These are phyloP conservation scores for Dactylella cylindrospora DNA, from an alignment of 2,329 filamentous ascomycete genomes.

Conservation along the genomic window DNA sequence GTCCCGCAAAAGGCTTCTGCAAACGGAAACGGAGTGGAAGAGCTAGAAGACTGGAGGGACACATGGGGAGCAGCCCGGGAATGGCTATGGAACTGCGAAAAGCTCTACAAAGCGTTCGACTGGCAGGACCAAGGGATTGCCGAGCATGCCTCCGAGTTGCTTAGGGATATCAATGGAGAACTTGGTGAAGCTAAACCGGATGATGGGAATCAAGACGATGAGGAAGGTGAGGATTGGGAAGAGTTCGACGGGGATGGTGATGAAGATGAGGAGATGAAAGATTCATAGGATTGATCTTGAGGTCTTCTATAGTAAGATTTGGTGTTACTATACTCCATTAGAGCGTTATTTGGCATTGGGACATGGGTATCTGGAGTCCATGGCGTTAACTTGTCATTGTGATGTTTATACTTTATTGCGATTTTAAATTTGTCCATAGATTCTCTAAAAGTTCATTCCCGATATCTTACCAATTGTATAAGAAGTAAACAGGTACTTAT, in stretches of 20 bases:
- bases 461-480: no score
- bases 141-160: conserved; percentile 72
- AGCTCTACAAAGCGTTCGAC: conserved; percentile 71
- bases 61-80: conserved; percentile 49
- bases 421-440: no score
- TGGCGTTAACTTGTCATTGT: no score
- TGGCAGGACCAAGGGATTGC: conserved; percentile 82
- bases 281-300: conserved; percentile 54
- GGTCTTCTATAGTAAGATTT: conserved; percentile 48
- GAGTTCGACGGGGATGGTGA: conserved; percentile 54
- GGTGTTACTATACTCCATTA: conserved; percentile 30
- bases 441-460: no score
- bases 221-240: conserved; percentile 57
- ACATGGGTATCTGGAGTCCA: no score
- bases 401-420: no score
- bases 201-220: conserved; percentile 61
- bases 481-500: no score
- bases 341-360: no score
- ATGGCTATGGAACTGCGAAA: conserved; percentile 50
- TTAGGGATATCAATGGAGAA: conserved; percentile 64
- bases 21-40: conserved; percentile 53
- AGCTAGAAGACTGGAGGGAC: conserved; percentile 51
- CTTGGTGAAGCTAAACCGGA: conserved; percentile 63
- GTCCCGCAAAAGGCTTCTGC: conserved; percentile 28
- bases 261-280: conserved; percentile 60